Conservation (phyloP, 768 basidiomycete species). For the Russula sp. region DNA sequence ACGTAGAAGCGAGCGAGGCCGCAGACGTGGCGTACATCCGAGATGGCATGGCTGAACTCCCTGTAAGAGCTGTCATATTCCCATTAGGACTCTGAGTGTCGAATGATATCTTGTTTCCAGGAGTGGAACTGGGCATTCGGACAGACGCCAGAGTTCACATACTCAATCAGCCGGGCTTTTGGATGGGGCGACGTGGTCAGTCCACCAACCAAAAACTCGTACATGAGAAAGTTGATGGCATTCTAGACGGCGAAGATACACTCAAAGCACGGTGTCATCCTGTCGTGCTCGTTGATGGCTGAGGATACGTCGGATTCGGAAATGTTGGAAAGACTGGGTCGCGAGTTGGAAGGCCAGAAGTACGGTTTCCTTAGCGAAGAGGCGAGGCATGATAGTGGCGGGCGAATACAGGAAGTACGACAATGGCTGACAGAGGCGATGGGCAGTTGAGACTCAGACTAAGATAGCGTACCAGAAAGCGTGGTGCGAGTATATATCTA, state of each 20-base stretch:
- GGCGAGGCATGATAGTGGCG: constrained; percentile 10
- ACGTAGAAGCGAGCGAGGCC: constrained; percentile 38
- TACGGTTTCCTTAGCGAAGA: constrained; percentile 37
- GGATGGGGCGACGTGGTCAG: constrained; percentile 39
- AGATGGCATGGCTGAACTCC: constrained; percentile 67
- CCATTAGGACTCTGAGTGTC: not conserved
- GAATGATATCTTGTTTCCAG: constrained; percentile 35
- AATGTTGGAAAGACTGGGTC: constrained; percentile 28
- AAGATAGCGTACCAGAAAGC: not conserved
- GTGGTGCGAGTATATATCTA: constrained; percentile 1
- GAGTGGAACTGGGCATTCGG: constrained; percentile 93
- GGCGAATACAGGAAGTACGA: constrained; percentile 28
- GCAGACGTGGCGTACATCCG: constrained; percentile 53
- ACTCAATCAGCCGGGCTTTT: constrained; percentile 39
- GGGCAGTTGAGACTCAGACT: constrained; percentile 24
- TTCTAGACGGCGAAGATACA: constrained; percentile 42
- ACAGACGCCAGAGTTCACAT: constrained; percentile 90
- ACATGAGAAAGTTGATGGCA: constrained; percentile 5
- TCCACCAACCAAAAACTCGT: constrained; percentile 8
- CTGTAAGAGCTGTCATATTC: constrained; percentile 37
- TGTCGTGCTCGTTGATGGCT: constrained; percentile 35
- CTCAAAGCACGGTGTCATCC: constrained; percentile 63
- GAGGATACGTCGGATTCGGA: constrained; percentile 17
- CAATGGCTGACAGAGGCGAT: constrained; percentile 31
- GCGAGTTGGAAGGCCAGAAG: constrained; percentile 31